Conservation (phyloP, 345 rosid genomes). For the Cardamine occulta region DNA sequence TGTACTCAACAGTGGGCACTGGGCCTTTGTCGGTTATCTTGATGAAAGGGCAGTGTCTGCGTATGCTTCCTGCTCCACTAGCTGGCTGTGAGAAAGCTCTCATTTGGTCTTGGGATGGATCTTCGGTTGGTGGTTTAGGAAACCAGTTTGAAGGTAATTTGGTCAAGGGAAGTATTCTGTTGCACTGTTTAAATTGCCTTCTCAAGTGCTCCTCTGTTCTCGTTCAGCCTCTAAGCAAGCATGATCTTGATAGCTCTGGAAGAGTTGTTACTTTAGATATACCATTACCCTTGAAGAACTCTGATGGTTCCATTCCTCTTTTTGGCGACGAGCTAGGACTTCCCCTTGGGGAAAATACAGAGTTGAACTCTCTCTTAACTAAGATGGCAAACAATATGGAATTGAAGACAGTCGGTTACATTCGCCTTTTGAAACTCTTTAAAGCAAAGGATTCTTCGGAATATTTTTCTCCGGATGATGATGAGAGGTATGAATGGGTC, state of each 20-base stretch:
- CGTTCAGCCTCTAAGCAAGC: conserved; percentile 83
- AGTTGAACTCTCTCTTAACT: conserved; percentile 62
- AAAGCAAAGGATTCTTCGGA: conserved; percentile 64
- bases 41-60: conserved; percentile 96
- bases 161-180: conserved; percentile 82
- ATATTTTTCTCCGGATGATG: conserved; percentile 57
- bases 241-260: conserved; percentile 86
- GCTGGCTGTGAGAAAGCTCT: conserved; percentile 98
- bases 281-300: conserved; percentile 84
- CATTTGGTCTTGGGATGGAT: conserved; percentile 99
- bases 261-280: conserved; percentile 76
- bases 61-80: conserved; percentile 96
- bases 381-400: conserved; percentile 71
- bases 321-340: conserved; percentile 77
- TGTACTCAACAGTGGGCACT: conserved; percentile 73
- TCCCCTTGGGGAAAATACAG: conserved; percentile 61
- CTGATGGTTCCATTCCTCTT: conserved; percentile 74
- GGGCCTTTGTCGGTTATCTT: conserved; percentile 93
- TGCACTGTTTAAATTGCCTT: conserved; percentile 92
- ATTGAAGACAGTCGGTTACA: conserved; percentile 78
- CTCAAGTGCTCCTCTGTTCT: conserved; percentile 85
- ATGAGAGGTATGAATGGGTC: conserved; percentile 84
- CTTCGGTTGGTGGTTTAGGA: conserved; percentile 90
- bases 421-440: conserved; percentile 81
- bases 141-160: conserved; percentile 91